These are phyloP conservation scores for Moniliella sp. DNA, from an alignment of 1,284 basidiomycete species.

Conservation along the genomic window DNA sequence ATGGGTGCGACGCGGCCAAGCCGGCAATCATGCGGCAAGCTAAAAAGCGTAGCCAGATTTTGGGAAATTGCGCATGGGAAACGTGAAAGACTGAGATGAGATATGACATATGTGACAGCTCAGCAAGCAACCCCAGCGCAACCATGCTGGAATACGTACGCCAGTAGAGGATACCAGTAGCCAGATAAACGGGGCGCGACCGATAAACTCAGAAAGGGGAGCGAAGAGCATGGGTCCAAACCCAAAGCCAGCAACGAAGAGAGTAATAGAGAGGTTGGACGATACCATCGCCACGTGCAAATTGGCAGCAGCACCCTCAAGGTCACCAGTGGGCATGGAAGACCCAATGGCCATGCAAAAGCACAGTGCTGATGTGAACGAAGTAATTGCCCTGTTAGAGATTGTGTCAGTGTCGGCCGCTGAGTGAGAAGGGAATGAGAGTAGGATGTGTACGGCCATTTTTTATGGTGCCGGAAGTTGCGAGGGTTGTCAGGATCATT, in stretches of 20 bases:
- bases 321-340: slow-evolving; percentile 47
- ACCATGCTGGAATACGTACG: slow-evolving; percentile 3
- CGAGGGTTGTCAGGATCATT: slow-evolving; percentile 15
- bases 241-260: slow-evolving; percentile 10
- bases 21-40: slow-evolving; percentile 7
- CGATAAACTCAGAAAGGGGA: slow-evolving; percentile 7
- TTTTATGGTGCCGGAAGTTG: slow-evolving; percentile 5
- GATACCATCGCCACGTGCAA: slow-evolving; percentile 5
- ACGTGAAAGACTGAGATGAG: slow-evolving; percentile 5
- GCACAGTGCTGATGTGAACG: no score
- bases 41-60: slow-evolving; percentile 6
- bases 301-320: slow-evolving; percentile 2
- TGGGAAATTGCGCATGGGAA: slow-evolving; percentile 4
- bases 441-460: slow-evolving; percentile 12
- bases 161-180: not conserved
- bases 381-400: no score
- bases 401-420: no score
- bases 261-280: slow-evolving; percentile 6
- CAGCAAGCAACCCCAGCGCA: slow-evolving; percentile 3
- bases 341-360: slow-evolving; percentile 43
- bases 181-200: no score
- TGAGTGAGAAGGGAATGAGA: slow-evolving; percentile 18
- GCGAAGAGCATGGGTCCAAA: slow-evolving; percentile 11
- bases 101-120: slow-evolving; percentile 4
- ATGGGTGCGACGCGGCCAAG: slow-evolving; percentile 7